Evolutionary conservation across 1,284 basidiomycete genomes (phyloP).

Genomic region (Anthracocystis walkeri): DNA sequence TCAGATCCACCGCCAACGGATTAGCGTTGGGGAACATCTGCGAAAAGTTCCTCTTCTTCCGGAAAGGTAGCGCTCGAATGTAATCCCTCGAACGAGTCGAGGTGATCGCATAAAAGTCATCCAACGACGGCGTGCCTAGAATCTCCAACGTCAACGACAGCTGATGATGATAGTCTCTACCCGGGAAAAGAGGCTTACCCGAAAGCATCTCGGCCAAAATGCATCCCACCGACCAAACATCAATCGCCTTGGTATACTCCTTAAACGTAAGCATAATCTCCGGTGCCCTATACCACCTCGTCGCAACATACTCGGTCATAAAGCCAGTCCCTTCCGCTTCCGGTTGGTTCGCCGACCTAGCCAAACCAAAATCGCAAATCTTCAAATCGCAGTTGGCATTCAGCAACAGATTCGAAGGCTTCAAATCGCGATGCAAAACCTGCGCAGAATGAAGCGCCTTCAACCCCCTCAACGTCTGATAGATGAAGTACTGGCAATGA

Average conservation of each 20-base stretch:
- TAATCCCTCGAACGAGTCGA: constrained; percentile 88
- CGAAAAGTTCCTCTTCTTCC: constrained; percentile 83
- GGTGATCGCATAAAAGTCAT: constrained; percentile 78
- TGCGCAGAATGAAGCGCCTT: constrained; percentile 69
- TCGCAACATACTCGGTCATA: constrained; percentile 70
- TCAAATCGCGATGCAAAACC: constrained; percentile 67
- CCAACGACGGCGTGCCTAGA: constrained; percentile 75
- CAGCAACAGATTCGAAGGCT: constrained; percentile 66
- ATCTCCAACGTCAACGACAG: constrained; percentile 75
- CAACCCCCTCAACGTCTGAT: constrained; percentile 74
- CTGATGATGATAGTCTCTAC: constrained; percentile 73
- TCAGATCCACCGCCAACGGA: constrained; percentile 77
- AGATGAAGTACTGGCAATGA: constrained; percentile 95
- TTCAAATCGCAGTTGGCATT: constrained; percentile 69
- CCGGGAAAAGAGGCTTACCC: constrained; percentile 89
- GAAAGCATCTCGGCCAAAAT: constrained; percentile 95
- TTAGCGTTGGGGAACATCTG: constrained; percentile 84
- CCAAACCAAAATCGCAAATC: constrained; percentile 70
- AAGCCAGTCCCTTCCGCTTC: constrained; percentile 67
- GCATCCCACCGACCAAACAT: constrained; percentile 89
- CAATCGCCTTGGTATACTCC: constrained; percentile 70
- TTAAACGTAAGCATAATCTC: constrained; percentile 70
- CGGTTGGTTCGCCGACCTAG: constrained; percentile 66
- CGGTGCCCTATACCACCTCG: constrained; percentile 68
- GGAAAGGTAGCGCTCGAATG: constrained; percentile 90